Evolutionary conservation across 345 rosid species (phyloP), one percentile per base, ranked within the genome.

Genomic region (Passiflora organensis): DNA sequence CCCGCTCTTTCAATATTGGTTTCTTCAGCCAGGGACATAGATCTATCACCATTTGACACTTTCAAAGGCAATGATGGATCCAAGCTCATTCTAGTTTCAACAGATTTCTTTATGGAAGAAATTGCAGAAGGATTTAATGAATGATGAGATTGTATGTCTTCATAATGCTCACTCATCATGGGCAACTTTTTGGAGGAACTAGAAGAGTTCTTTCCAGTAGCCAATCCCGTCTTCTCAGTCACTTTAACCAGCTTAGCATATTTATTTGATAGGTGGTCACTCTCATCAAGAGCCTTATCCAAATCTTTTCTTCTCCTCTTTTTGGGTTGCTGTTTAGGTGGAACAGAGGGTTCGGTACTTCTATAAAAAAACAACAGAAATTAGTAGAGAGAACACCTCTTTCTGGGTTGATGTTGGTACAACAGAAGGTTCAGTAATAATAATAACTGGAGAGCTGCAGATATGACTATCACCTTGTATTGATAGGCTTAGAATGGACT

Each of bases 271-370:
- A 53, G 50, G 45, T 43, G 67, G 61, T 56, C 86, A 79, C 17
- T 72, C 65, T 78, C 87, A 21, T 72, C 61, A 45, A 36, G 64
- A 60, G 77, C 66, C 70, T 82, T 85, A 48, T 58, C 52, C 43
- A 72, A 53, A 64, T 87, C 96, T 72, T 77, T 91, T 71, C 89
- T 82, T 72, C 78, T 69, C 81, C 96, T 79, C 82, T 87, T 91
- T 78, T 83, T 91, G 2, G 78, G 79, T 68, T 83, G 82, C 70
- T 77, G 83, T 54, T 72, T 75, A 42, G 87, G 71, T 61, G 58
- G 55, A 50, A 67, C 64, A 50, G 80, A n/a, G 43, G 89, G 73
- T 60, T 85, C 87, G 56, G 65, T 87, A 74, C 83, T 82, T 60
- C 64, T 24, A 66, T 49, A 51, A 39, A 14, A 48, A 72, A 70